Base-by-base conservation (phyloP, 768 basidiomycete species). In the Boletus tomentosulus region DNA sequence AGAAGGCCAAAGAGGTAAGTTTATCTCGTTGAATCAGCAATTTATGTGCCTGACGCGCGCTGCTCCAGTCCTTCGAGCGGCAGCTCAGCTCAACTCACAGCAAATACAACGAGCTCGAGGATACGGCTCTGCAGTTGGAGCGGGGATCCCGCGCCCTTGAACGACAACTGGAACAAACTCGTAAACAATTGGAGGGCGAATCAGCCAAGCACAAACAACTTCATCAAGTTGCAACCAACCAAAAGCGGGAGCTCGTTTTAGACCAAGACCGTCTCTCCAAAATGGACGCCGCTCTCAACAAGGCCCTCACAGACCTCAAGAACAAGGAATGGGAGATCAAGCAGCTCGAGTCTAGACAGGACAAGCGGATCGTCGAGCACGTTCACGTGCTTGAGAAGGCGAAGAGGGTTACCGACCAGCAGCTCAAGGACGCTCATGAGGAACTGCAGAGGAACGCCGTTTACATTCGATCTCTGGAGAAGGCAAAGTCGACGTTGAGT, bases 301-400 rank as follows among this genome's bases (percentile, higher is more conserved):
- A 91, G 64, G 82, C 86, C 10, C 75, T 89, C n/a, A 78, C 80
- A 8, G 91, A 95, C 55, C 74, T 96, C 46, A 87, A 90, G 66
- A 78, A 77, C 41, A 83, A 87, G 46, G 91, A 97, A 61, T 87
- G 86, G 82, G 90, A 95, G 53, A 81, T 92, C 58, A 89, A 85
- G 59, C 88, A 95, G 58, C 73, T 98, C 9, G 85, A 89, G 49
- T 87, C 89, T 3, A 84, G 81, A 65, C 89, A 97, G 65, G 92
- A 98, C 75, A 98, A 95, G 75, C 97, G 91, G n/a, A 95, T 97
- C 55, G 94, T 98, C 42, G 95, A 98, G 70, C 96, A 98, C 64
- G 92, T 97, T 25, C 87, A 98, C 66, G 96, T 98, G 28, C 78
- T 96, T 11, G 94, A 98, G 67, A 91, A 95, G 66, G 96, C 96